Base-by-base conservation (phyloP, 1,139 yeast genomes). In the Pichia sp. region DNA sequence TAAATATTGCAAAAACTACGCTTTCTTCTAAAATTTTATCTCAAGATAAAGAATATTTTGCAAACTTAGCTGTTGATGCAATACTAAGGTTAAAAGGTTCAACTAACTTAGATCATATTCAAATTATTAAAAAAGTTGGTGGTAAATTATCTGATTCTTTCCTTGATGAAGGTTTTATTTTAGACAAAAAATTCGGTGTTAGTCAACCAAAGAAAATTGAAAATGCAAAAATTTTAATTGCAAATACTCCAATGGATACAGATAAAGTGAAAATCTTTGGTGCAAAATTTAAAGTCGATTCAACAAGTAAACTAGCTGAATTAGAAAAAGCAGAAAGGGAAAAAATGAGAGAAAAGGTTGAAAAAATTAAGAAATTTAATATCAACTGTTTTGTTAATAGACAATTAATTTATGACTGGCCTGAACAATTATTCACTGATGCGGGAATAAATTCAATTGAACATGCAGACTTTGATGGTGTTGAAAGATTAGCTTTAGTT, bases 391-490 rank as follows among this genome's bases (percentile, higher is more conserved):
- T 92, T 65, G 90, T 92, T 56, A 92, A 92, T 69, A 80, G 98
- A 62, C 98, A 92, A 67, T 78, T 94, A 60, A 92, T 92, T 60
- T 94, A 92, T 68, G 97, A 92, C 69, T 94, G 92, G 76, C 98
- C 99, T 29, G 98, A 92, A 68, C 97, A 87, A 66, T 73, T 92
- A 55, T 87, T 92, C 61, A 78, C 95, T 6, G 98, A 92, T 59
- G 68, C 87, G 37, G 80, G 82, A 47, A 85, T 92, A 59, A 90
- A 87, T 67, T 82, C 97, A 30, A 87, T 92, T 53, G 98, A 92
- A 68, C 98, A 94, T 62, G 98, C 98, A 23, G 99, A 94, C 66
- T 94, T 94, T 58, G 98, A 87, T 61, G 99, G 98, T 58, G 89
- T 92, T 48, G 98, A 92, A 70, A 82, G 98, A 63, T 76, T 92